Conservation (phyloP, 2,329 filamentous ascomycete species). For the Aspergillus sp. region DNA sequence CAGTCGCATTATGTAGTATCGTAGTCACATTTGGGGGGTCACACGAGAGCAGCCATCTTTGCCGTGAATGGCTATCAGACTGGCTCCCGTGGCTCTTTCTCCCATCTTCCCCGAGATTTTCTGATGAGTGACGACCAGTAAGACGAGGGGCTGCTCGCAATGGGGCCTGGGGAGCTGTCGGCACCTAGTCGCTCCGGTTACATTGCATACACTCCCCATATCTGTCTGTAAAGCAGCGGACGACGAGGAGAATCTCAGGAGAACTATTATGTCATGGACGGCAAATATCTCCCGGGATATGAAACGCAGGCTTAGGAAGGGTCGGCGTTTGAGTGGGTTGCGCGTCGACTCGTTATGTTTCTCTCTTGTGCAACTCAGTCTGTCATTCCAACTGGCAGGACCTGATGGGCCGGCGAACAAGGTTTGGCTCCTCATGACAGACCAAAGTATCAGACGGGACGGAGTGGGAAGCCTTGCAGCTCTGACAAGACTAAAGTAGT, state of each 20-base stretch:
- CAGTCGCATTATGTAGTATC: constrained; percentile 17
- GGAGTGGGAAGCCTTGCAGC: background rate
- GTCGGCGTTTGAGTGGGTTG: constrained; percentile 1
- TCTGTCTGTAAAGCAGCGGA: background rate
- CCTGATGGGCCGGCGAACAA: background rate
- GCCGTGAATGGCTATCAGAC: constrained; percentile 7
- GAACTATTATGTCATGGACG: constrained; percentile 1
- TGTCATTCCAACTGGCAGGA: background rate
- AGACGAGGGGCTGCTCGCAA: background rate
- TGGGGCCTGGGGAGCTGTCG: background rate
- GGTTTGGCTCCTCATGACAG: background rate
- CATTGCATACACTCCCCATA: constrained; percentile 15
- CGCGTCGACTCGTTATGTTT: constrained; percentile 3
- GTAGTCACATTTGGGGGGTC: constrained; percentile 13
- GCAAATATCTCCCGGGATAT: background rate
- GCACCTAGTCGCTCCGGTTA: constrained; percentile 17
- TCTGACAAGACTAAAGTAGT: background rate
- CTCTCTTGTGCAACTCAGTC: constrained; percentile 7
- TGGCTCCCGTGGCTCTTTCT: constrained; percentile 1
- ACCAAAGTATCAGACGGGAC: background rate
- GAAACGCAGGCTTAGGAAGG: background rate
- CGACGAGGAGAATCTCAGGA: background rate
- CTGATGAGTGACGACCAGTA: background rate
- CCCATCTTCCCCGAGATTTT: background rate
- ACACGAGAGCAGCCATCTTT: constrained; percentile 10